Base-by-base conservation (phyloP, 768 basidiomycete genomes). In the Boletales sp. region DNA sequence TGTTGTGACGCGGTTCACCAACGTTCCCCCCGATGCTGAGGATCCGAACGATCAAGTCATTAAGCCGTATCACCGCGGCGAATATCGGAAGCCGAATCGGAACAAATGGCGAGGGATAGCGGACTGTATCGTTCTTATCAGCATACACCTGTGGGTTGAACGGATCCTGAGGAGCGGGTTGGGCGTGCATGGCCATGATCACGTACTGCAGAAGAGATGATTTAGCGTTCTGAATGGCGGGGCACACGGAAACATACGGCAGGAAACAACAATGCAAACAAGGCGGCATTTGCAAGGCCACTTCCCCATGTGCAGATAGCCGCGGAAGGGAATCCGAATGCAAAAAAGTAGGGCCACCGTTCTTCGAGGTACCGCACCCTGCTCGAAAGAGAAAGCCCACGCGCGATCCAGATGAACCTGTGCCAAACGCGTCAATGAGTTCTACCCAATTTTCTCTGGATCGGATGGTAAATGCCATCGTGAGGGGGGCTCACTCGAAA, bases 291-390 rank as follows among this genome's bases (percentile, higher is more conserved):
- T 12, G 88, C 87, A 34, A 91, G 78, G 37, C 81, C 77, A 52
- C 80, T 82, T 45, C 84, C 86, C 74, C 80, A 83, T 50, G 77
- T 83, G 63, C 90, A 92, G 17, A 91, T 69, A 0, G 75, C 76
- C 2, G 90, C 82, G 4, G 85, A 75, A 24, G 90, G 87, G 5
- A 91, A 67, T 77, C 92, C 92, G 55, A 92, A 94, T 5, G 86
- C 86, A 51, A 92, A 77, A 62, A 84, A 90, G 69, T 94, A 94
- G 2, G 86, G 80, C 92, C 92, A 94, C 37, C 90, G 80, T 67
- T 92, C 89, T 69, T 94, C 92, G 17, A 93, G 71, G 62, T 87
- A 79, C 42, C 83, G 72, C 40, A 92, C 80, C 47, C 90, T 74
- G 13, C 78, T 70, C 2, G 87, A 77, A 12, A 91, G 71, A 12